Conservation (phyloP, 306 rosid genomes). For the Lathyrus aphaca region DNA sequence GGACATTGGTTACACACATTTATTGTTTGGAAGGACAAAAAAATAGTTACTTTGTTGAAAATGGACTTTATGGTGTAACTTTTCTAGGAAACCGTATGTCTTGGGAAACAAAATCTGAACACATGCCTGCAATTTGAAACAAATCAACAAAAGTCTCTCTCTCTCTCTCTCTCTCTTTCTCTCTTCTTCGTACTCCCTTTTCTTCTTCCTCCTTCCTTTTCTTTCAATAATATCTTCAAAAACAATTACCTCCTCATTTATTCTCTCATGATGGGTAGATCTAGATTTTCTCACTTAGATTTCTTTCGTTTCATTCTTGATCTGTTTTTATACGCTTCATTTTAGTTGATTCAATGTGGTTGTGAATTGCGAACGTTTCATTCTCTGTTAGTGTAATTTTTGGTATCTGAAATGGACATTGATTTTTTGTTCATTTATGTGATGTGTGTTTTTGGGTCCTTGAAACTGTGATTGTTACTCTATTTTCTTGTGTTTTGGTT, state of each 20-base stretch:
- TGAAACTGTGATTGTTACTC: slow-evolving; percentile 13
- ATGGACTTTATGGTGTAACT: too few species aligned
- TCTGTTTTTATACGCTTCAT: slow-evolving; percentile 1
- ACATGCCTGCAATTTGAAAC: too few species aligned
- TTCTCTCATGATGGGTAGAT: slow-evolving; percentile 96
- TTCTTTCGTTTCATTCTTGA: slow-evolving; percentile 22
- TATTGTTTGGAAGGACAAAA: too few species aligned
- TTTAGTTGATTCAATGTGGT: not conserved
- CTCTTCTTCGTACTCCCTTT: too few species aligned
- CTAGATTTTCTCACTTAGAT: slow-evolving; percentile 52
- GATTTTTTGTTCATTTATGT: slow-evolving; percentile 4
- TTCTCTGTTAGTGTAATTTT: not conserved
- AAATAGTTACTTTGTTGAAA: too few species aligned
- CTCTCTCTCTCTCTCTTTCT: too few species aligned
- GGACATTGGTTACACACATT: too few species aligned
- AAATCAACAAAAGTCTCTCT: too few species aligned
- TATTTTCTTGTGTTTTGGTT: not conserved
- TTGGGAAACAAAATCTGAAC: too few species aligned
- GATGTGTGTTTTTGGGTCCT: slow-evolving; percentile 22
- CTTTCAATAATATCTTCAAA: too few species aligned
- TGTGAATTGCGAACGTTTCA: not conserved
- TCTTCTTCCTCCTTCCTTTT: too few species aligned
- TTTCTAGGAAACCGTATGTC: too few species aligned
- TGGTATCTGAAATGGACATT: slow-evolving; percentile 3
- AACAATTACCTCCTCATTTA: slow-evolving; percentile 87